phyloP scores from a whole-genome alignment of 116 monocot species.

The Papilionanthe hybrid region DNA sequence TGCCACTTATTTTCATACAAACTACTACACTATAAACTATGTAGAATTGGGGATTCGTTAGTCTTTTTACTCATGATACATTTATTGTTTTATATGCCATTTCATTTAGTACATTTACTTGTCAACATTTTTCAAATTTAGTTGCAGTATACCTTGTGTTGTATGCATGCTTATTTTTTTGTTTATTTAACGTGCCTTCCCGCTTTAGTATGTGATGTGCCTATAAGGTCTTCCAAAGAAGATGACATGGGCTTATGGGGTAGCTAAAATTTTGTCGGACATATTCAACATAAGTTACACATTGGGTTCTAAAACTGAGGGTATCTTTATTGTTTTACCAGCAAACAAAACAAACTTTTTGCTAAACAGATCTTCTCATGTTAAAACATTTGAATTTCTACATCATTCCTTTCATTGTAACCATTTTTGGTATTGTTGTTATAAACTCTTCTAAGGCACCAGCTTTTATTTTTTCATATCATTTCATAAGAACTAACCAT shows the following conservation, averaged over 20 bases:
- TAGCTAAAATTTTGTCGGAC: background rate
- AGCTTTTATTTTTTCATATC: background rate
- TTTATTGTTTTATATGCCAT: too few relatives aligned
- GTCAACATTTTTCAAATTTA: too few relatives aligned
- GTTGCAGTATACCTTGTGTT: too few relatives aligned
- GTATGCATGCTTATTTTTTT: too few relatives aligned
- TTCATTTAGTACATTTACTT: too few relatives aligned
- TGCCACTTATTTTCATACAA: too few relatives aligned
- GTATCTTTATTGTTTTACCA: background rate
- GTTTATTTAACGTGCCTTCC: too few relatives aligned
- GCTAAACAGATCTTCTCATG: background rate
- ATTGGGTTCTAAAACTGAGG: background rate
- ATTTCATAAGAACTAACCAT: background rate
- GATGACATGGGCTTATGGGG: background rate
- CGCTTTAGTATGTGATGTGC: too few relatives aligned
- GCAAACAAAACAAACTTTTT: background rate
- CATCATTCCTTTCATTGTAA: background rate
- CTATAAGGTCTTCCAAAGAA: too few relatives aligned
- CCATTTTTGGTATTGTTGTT: background rate
- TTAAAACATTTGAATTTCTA: background rate
- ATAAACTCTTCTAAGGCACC: background rate
- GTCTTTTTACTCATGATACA: too few relatives aligned
- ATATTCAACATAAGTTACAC: background rate
- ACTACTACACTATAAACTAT: too few relatives aligned
- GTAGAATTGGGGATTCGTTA: too few relatives aligned